phyloP scores from a whole-genome alignment of 306 rosid species.

The Corylus americana region DNA sequence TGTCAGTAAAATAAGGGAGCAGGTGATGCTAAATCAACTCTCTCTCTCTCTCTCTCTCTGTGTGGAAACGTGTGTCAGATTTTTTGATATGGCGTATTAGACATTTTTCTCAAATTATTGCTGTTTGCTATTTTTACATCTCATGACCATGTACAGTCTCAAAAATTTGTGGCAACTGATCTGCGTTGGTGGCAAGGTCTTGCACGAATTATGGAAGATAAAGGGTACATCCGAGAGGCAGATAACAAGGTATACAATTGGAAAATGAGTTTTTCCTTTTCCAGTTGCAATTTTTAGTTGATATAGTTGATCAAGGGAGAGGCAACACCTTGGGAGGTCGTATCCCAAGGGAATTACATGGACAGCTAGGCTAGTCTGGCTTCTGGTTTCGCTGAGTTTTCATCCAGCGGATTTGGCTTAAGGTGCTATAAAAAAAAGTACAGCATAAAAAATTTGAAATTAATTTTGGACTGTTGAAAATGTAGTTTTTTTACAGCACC shows the following conservation, averaged over 20 bases:
- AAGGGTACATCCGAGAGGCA: conserved; percentile 70
- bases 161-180: conserved; percentile 60
- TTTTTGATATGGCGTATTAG: conserved; percentile 4
- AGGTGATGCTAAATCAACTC: conserved; percentile 43
- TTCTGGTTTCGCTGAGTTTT: background rate
- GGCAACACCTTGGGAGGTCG: background rate
- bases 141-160: conserved; percentile 46
- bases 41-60: background rate
- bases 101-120: conserved; percentile 3
- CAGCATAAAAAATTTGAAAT: too few relatives aligned
- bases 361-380: background rate
- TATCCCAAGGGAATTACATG: conserved; percentile 2
- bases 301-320: background rate
- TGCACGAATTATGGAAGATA: conserved; percentile 74
- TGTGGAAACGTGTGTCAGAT: background rate
- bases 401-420: too few relatives aligned
- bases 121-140: conserved; percentile 16
- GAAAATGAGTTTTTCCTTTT: conserved; percentile 1
- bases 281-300: conserved; percentile 2
- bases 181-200: conserved; percentile 92
- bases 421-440: too few relatives aligned
- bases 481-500: too few relatives aligned
- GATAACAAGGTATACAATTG: conserved; percentile 57
- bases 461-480: too few relatives aligned
- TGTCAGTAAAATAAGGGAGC: conserved; percentile 76